Evolutionary conservation across 2,329 filamentous ascomycete species (phyloP), one percentile per base, ranked within the genome.

Genomic region (Exophiala oligosperma): DNA sequence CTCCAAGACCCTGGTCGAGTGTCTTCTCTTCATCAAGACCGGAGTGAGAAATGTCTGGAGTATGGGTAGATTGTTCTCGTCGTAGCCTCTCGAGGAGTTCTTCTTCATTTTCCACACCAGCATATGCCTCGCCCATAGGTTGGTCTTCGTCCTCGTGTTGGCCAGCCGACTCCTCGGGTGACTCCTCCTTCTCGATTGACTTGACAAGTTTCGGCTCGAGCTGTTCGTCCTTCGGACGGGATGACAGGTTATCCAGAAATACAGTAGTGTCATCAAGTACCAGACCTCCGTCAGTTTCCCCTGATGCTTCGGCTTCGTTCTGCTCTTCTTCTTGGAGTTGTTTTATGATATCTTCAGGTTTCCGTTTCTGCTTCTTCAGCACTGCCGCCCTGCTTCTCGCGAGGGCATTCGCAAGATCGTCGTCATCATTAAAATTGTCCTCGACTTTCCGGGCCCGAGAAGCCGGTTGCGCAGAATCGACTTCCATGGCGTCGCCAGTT

Each of bases 261-360:
- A 96, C 92, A 0, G 92, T 92, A 0, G 93, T 96, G 70, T 97
- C 94, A 60, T 97, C 93, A 57, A 99, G 92, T n/a, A 97, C 84
- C 1, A 99, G 79, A 1, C 92, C 93, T 1, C 78, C 79, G 35
- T 77, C 77, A 50, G 87, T 85, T 6, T 68, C 71, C 49, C 68
- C 73, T n/a, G 74, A 70, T 8, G 77, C 75, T 1, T 76, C 77
- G 52, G 78, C 78, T 2, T 74, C 76, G 1, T 77, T 77, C 51
- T 77, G 77, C 3, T 76, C 77, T 66, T 90, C 86, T 70, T 90
- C 85, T 59, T 81, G 79, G 40, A 99, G 77, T 69, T 94, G 89
- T 64, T 87, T 86, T 17, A 90, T 92, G 61, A 99, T 81, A 65
- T 97, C 94, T 70, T 94, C 91, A 0, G 92, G 92, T 37, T 90